Evolutionary conservation across 2,329 filamentous ascomycete genomes (phyloP).

Genomic region (Colletotrichum caudatum): DNA sequence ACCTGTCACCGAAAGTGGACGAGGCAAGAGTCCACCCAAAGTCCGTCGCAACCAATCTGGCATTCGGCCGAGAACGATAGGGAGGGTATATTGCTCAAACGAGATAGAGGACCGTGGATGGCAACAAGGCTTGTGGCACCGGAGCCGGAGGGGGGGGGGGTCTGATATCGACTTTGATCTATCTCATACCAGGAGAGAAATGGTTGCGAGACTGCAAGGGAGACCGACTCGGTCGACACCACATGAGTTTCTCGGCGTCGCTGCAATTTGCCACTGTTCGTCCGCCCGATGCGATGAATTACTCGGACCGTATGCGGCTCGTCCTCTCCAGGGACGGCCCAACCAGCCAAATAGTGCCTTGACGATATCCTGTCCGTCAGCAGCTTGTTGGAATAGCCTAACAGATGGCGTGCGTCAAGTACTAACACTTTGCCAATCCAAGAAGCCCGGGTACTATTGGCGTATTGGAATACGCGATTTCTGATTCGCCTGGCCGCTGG

Average conservation of each 20-base stretch:
- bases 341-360: background rate
- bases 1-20: slow-evolving; percentile 16
- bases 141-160: background rate
- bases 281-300: background rate
- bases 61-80: background rate
- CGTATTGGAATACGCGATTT: background rate
- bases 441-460: background rate
- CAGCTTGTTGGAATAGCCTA: background rate
- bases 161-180: background rate
- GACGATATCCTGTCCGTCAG: background rate
- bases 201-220: background rate
- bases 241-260: background rate
- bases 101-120: background rate
- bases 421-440: background rate
- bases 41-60: background rate
- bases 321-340: background rate
- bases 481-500: background rate
- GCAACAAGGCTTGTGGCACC: background rate
- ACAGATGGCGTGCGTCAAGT: background rate
- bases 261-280: background rate
- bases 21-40: slow-evolving; percentile 1
- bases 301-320: slow-evolving; percentile 2
- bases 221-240: background rate
- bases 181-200: background rate
- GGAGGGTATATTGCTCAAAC: slow-evolving; percentile 1